Conservation (phyloP, 2,329 filamentous ascomycete species). For the Nigrospora oryzae region DNA sequence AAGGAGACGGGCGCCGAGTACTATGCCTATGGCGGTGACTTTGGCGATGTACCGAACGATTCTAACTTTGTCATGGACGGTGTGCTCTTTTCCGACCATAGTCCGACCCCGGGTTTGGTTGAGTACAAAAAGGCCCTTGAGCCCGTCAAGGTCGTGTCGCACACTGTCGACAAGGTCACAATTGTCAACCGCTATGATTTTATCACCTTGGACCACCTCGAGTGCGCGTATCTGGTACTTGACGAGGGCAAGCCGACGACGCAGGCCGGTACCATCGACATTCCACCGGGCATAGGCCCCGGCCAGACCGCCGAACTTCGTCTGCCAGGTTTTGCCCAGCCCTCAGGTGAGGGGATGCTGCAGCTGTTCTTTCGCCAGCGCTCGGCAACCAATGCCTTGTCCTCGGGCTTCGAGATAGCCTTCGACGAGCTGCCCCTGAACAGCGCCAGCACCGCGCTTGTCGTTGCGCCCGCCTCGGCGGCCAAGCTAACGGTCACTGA, state of each 20-base stretch:
- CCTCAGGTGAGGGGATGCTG: constrained; percentile 13
- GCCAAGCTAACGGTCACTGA: constrained; percentile 12
- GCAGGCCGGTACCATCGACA: constrained; percentile 12
- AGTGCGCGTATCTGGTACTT: constrained; percentile 18
- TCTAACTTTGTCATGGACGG: constrained; percentile 46
- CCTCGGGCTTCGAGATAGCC: constrained; percentile 17
- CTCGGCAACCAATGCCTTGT: constrained; percentile 10
- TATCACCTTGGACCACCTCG: constrained; percentile 28
- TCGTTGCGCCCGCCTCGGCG: not conserved
- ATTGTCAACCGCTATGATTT: constrained; percentile 34
- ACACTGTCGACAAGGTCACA: constrained; percentile 17
- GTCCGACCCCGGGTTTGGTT: constrained; percentile 29
- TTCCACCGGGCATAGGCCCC: constrained; percentile 15
- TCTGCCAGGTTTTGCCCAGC: constrained; percentile 6
- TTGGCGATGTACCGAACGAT: constrained; percentile 49
- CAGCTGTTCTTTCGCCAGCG: constrained; percentile 17
- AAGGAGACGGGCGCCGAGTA: constrained; percentile 30
- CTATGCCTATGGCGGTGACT: constrained; percentile 48
- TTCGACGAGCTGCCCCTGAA: constrained; percentile 17
- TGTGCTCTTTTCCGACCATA: constrained; percentile 36
- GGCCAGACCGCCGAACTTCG: constrained; percentile 15
- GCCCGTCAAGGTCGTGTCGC: constrained; percentile 32
- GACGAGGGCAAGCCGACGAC: constrained; percentile 15
- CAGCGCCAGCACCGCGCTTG: not conserved
- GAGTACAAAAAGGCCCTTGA: constrained; percentile 39